Evolutionary conservation across 2,329 filamentous ascomycete genomes (phyloP), one percentile per base, ranked within the genome.

Genomic region (Aspergillus aculeatinus): DNA sequence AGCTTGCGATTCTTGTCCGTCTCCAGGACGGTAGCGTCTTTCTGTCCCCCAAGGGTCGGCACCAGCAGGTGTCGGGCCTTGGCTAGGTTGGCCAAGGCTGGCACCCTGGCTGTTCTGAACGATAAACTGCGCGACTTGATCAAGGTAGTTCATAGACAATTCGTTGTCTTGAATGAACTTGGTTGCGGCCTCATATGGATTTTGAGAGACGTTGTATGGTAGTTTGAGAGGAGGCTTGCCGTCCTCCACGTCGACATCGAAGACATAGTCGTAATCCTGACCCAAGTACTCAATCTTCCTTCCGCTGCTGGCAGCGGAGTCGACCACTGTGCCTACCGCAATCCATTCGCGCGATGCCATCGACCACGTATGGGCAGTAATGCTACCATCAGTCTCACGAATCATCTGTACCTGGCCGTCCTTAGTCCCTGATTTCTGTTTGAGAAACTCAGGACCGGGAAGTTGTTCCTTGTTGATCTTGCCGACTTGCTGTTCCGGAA

Each of bases 321-420:
- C 92, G 11, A 98, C 95, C 0, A 99, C 93, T 0, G 92, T 96
- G n/a, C 95, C 95, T 9, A 98, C 89, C 63, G 89, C 89, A 59
- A 92, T 82, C 93, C 93, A 97, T 72, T 92, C 82, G 55, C 86
- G 82, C 63, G 88, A 82, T 64, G 85, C 79, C 69, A 76, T 67
- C 64, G 93, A 96, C 94, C 94, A 98, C 62, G 91, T 88, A 72
- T 98, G 91, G 9, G 93, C 92, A 4, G 90, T 92, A 31, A 97
- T 83, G 55, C 86, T 91, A 50, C 92, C 92, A 70, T 96, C 88
- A 7, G 85, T 80, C 73, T 96, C 90, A 60, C 85, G 86, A 69
- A 97, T 94, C 87, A 96, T 96, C 69, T 96, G 89, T 5, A 96
- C 90, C 72, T 99, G 94, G 0, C 95, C 95, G 65, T 99, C 95